These are phyloP conservation scores for Naganishia friedmannii DNA, from an alignment of 768 basidiomycete genomes.

Conservation along the genomic window DNA sequence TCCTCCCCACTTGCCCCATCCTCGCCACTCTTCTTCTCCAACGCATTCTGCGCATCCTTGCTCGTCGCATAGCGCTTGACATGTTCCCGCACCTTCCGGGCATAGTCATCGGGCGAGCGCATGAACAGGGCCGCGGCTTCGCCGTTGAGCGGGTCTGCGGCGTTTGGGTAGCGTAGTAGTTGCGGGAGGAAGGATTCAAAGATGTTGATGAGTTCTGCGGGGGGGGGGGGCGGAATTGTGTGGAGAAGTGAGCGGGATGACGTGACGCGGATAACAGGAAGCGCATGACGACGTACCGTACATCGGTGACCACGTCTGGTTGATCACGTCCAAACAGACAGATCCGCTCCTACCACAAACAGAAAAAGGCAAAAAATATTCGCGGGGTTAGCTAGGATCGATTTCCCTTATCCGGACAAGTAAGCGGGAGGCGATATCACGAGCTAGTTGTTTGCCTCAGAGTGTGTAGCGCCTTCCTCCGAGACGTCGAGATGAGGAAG, in stretches of 20 bases:
- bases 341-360: conserved; percentile 73
- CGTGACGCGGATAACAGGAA: conserved; percentile 31
- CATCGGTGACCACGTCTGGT: conserved; percentile 99
- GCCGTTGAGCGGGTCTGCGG: conserved; percentile 94
- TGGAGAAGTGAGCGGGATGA: neutral
- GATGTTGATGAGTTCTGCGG: conserved; percentile 95
- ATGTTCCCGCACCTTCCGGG: conserved; percentile 91
- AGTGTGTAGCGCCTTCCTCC: no score
- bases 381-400: no score
- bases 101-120: conserved; percentile 95
- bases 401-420: no score
- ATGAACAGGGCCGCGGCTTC: conserved; percentile 96
- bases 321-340: conserved; percentile 97
- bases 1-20: conserved; percentile 48
- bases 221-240: neutral
- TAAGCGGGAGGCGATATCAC: no score
- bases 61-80: conserved; percentile 92
- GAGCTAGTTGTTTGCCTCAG: no score
- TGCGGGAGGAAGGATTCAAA: conserved; percentile 98
- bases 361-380: no score
- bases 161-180: conserved; percentile 94
- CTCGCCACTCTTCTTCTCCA: conserved; percentile 53
- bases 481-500: no score
- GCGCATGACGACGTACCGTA: conserved; percentile 62
- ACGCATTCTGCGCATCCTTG: conserved; percentile 76